Evolutionary conservation across 1,284 basidiomycete species (phyloP).

Genomic region (Papiliotrema fonsecae): DNA sequence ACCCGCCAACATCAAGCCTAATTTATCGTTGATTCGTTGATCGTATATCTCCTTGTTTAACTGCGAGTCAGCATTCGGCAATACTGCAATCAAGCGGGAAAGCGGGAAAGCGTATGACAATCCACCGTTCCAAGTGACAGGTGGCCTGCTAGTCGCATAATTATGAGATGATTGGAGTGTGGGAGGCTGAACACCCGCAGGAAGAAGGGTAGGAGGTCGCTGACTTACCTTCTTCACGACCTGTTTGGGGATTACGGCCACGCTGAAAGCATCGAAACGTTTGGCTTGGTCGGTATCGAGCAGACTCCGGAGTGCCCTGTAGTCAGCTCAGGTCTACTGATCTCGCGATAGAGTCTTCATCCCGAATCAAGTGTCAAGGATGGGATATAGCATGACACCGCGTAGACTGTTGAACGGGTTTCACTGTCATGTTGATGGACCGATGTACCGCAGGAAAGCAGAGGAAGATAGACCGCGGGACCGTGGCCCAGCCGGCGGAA

Average conservation of each 20-base stretch:
- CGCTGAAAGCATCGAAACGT: conserved; percentile 39
- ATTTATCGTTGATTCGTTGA: conserved; percentile 28
- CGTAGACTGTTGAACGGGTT: background rate
- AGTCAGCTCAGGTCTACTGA: background rate
- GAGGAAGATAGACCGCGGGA: background rate
- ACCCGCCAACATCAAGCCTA: conserved; percentile 32
- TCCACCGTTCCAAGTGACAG: too few species aligned
- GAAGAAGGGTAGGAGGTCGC: too few species aligned
- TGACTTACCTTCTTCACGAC: conserved; percentile 33
- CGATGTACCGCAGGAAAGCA: background rate
- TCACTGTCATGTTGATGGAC: background rate
- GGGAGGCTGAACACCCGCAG: too few species aligned
- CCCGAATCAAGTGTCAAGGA: too few species aligned
- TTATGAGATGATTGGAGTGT: too few species aligned
- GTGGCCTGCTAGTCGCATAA: too few species aligned
- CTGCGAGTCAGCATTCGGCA: background rate
- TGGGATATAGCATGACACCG: background rate
- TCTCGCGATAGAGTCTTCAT: too few species aligned
- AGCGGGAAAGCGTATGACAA: too few species aligned
- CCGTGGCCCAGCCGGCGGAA: background rate
- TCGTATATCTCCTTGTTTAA: conserved; percentile 39
- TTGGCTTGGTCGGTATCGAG: conserved; percentile 37
- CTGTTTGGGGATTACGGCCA: conserved; percentile 27
- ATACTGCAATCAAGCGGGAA: too few species aligned
- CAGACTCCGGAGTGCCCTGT: conserved; percentile 30